Conservation (phyloP, 345 rosid genomes). For the Heritiera littoralis region DNA sequence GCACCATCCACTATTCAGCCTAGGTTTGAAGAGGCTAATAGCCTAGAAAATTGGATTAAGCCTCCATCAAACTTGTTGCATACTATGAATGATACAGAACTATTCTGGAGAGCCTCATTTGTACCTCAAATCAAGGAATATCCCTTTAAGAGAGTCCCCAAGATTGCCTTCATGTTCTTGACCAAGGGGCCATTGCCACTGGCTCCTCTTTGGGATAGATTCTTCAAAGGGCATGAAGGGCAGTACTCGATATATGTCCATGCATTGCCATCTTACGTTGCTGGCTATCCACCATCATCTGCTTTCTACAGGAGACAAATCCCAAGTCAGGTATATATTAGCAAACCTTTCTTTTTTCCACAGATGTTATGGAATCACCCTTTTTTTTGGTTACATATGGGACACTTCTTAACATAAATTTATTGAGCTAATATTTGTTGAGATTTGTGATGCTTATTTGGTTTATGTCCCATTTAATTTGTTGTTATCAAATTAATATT, state of each 20-base stretch:
- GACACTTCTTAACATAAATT: neutral
- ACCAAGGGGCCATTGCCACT: conserved; percentile 85
- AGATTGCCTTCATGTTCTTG: conserved; percentile 94
- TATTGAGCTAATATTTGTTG: neutral
- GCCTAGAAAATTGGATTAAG: conserved; percentile 48
- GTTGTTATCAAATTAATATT: neutral
- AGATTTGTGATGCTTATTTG: conserved; percentile 4
- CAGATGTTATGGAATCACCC: neutral
- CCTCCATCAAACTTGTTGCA: conserved; percentile 62
- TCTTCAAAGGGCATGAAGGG: conserved; percentile 68
- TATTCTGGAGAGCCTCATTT: conserved; percentile 87
- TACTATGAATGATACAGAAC: conserved; percentile 68
- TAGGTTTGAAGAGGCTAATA: conserved; percentile 30
- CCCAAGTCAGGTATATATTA: conserved; percentile 79
- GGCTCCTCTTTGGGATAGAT: conserved; percentile 90
- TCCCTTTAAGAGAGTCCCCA: conserved; percentile 75
- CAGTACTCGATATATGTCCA: conserved; percentile 76
- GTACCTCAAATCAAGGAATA: conserved; percentile 51
- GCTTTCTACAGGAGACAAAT: conserved; percentile 75
- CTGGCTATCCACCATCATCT: conserved; percentile 51
- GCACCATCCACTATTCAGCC: conserved; percentile 38
- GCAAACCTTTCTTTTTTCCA: neutral
- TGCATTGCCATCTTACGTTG: conserved; percentile 58
- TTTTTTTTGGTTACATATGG: neutral
- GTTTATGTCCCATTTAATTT: neutral